Percentiles rank a stretch among this genome's conserved stretches.
Evolutionary conservation across 495 filamentous ascomycete species (phyloP).

Genomic region (Penicillium verhagenii): DNA sequence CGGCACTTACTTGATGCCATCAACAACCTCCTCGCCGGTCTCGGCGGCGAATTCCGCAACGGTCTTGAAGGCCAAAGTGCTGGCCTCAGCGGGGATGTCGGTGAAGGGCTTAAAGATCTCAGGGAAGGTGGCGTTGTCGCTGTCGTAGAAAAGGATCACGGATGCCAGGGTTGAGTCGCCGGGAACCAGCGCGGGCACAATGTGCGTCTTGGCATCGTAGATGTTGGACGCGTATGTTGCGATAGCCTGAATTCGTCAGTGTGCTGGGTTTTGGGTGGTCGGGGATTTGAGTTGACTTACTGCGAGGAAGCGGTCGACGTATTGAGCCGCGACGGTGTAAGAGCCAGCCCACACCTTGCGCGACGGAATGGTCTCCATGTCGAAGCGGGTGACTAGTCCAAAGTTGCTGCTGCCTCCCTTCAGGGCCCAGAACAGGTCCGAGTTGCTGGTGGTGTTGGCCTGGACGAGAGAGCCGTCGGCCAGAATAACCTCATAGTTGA

Average conservation of each 20-base stretch:
- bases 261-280: neutral
- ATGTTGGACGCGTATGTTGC: conserved; percentile 32
- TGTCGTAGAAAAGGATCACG: conserved; percentile 41
- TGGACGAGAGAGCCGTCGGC: conserved; percentile 56
- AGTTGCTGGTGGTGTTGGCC: conserved; percentile 48
- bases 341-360: conserved; percentile 47
- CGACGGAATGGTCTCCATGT: conserved; percentile 49
- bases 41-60: conserved; percentile 31
- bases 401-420: conserved; percentile 56
- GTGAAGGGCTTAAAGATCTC: conserved; percentile 37
- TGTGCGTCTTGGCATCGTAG: conserved; percentile 33
- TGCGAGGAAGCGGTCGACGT: conserved; percentile 31
- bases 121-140: conserved; percentile 26
- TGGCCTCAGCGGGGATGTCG: conserved; percentile 32
- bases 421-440: conserved; percentile 62
- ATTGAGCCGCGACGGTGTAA: conserved; percentile 28
- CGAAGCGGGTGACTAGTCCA: conserved; percentile 52
- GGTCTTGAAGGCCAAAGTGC: conserved; percentile 36
- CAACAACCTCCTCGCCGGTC: conserved; percentile 25
- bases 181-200: conserved; percentile 34
- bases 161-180: conserved; percentile 28
- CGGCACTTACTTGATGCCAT: conserved; percentile 27
- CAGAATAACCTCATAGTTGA: conserved; percentile 58
- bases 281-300: conserved; percentile 11
- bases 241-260: conserved; percentile 20